A percentile compares a stretch with the other conserved stretches of the same genome.
Conservation (phyloP, 345 rosid species). For the Camelina sativa region DNA sequence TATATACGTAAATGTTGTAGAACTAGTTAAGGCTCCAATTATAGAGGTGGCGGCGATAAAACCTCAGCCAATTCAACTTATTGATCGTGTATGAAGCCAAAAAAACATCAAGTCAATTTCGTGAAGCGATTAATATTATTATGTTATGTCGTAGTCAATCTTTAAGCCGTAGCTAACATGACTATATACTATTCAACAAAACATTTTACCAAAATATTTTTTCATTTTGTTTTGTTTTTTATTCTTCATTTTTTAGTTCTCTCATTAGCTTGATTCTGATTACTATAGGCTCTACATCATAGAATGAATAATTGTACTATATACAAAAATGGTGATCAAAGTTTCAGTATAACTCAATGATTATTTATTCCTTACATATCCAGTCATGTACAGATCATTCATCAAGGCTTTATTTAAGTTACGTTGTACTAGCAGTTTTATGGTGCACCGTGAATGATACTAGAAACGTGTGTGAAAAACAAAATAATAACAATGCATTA, state of each 20-base stretch:
- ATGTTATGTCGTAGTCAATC: constrained; percentile 32
- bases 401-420: neutral
- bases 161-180: constrained; percentile 11
- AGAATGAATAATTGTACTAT: neutral
- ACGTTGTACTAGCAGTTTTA: neutral
- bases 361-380: neutral
- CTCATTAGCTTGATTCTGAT: neutral
- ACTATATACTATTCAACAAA: neutral
- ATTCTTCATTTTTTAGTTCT: neutral
- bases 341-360: neutral
- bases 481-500: neutral
- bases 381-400: neutral
- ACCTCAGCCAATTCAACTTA: constrained; percentile 17
- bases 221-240: neutral
- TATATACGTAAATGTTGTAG: neutral
- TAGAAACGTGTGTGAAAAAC: neutral
- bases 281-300: neutral
- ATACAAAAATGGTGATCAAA: neutral
- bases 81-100: neutral
- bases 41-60: constrained; percentile 34
- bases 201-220: constrained; percentile 12
- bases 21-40: constrained; percentile 3
- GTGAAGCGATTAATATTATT: constrained; percentile 11
- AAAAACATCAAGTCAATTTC: constrained; percentile 23
- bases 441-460: neutral